Conservation (phyloP, 140 eudicot species). For the Bidens hawaiensis region DNA sequence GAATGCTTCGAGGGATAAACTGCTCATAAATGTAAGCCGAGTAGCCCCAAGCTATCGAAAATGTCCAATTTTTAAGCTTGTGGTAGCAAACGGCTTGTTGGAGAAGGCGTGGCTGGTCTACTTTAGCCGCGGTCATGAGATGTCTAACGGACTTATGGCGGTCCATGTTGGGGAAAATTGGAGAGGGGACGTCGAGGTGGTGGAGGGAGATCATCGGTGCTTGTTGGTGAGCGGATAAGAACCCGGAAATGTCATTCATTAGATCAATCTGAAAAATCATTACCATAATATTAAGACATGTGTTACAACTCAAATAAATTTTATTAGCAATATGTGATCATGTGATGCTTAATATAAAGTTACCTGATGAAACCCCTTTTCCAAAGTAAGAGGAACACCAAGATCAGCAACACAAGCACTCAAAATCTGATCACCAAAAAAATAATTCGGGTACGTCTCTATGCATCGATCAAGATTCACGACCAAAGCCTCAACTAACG, state of each 20-base stretch:
- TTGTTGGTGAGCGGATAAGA: conserved; percentile 76
- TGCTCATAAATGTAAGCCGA: conserved; percentile 67
- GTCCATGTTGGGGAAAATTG: conserved; percentile 54
- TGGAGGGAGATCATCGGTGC: conserved; percentile 70
- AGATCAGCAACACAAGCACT: conserved; percentile 63
- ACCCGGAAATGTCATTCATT: conserved; percentile 64
- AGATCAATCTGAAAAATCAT: conserved; percentile 42
- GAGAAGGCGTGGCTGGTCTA: conserved; percentile 65
- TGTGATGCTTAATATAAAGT: too few species aligned
- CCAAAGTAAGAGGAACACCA: conserved; percentile 63
- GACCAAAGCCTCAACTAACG: conserved; percentile 52
- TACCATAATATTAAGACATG: neutral
- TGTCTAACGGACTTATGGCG: conserved; percentile 49
- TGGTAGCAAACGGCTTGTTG: conserved; percentile 81
- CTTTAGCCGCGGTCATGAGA: conserved; percentile 58
- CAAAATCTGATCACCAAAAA: conserved; percentile 44
- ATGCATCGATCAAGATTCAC: conserved; percentile 49
- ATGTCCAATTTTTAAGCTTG: conserved; percentile 48
- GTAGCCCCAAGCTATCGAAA: conserved; percentile 89
- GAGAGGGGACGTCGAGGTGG: conserved; percentile 61
- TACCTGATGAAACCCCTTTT: conserved; percentile 85
- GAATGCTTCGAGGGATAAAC: conserved; percentile 52
- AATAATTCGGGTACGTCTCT: conserved; percentile 34
- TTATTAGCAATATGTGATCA: too few species aligned
- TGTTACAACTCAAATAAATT: too few species aligned